Evolutionary conservation across 2,329 filamentous ascomycete species (phyloP), one percentile per base, ranked within the genome.

Genomic region (Pseudogymnoascus sp.): DNA sequence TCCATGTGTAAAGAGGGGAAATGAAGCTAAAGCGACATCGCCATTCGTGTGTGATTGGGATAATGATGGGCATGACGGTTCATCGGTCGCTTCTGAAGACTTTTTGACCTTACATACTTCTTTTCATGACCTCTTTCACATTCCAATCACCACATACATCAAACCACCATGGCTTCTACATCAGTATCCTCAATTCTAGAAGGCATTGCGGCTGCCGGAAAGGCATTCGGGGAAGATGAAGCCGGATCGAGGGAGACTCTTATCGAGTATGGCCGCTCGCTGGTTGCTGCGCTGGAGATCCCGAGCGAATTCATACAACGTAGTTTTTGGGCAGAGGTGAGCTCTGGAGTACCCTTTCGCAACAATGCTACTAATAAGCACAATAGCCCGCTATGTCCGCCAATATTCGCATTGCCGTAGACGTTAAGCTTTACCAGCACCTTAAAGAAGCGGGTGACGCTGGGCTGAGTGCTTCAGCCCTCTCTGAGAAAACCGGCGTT

Each of bases 181-280:
- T 47, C 12, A 14, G 41, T 47, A n/a, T n/a, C 41, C 6, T 47
- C 41, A 9, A 47, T n/a, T 28, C 41, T 47, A 47, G 41, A 28
- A n/a, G 41, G 20, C 20, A 47, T 47, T 22, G 64, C 65, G 11
- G 41, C 63, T 8, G 70, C 71, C 6, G 69, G 71, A 15, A 64
- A 68, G 11, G 67, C 70, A n/a, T 75, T 71, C 30, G 68, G 71
- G 4, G 62, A 68, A 4, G 68, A 72, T 50, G 65, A 72, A 59
- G 63, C 70, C 1, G 73, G 74, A 6, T 69, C 73, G 7, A 68
- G 74, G 12, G 74, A 76, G 61, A 61, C 68, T 41, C 69, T 76
- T 3, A 70, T 76, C 35, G 71, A 73, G 9, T 68, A 73, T 38
- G 69, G 73, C 18, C 68, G 71, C 15, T 68, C 71, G 6, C 65